Base-by-base conservation (phyloP, 2,329 filamentous ascomycete species). In the Lachnellula arida region DNA sequence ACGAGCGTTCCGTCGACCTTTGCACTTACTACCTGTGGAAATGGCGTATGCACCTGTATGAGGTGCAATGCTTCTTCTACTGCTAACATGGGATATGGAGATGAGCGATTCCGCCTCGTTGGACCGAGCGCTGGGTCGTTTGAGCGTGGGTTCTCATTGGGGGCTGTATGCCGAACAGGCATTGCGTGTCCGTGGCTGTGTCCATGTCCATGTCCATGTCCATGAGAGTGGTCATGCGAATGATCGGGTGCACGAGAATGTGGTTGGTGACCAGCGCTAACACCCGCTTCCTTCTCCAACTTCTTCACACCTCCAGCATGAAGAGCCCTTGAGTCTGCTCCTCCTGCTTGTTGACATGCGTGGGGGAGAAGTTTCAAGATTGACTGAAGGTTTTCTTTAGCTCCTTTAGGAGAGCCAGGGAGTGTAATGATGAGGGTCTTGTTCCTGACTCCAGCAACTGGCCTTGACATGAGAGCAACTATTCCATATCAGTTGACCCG, bases 391-490 rank as follows among this genome's bases (percentile, higher is more conserved):
- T 97, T 99, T 75, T 99, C 94, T 67, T 85, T 89, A 8, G 94
- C 94, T 1, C 92, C 94, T 71, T 97, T 97, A 0, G 94, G 94
- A 0, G 93, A 97, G 1, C 94, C 94, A 0, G 94, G 94, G 3
- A 99, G 76, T 0, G 94, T 99, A 59, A 97, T 75, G 23, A 99
- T 88, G 51, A 99, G 73, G 0, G 90, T 87, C 58, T 84, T 85
- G 60, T 93, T 86, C 34, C 94, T 81, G 2, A 96, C 85, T 3
- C 94, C 94, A 22, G 94, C 94, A 12, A 95, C 89, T 4, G 94
- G 94, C 46, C 94, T 84, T 51, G 94, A 89, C 94, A 99, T 99
- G 76, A 96, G 87, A 46, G 94, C 94, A 74, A 99, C 91, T 96
- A 55, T 51, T 23, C 17, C 8, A 48, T 55, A 48, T 72, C 55